These are phyloP conservation scores for Cryphonectria carpinicola DNA, from an alignment of 2,329 filamentous ascomycete genomes.

Conservation along the genomic window DNA sequence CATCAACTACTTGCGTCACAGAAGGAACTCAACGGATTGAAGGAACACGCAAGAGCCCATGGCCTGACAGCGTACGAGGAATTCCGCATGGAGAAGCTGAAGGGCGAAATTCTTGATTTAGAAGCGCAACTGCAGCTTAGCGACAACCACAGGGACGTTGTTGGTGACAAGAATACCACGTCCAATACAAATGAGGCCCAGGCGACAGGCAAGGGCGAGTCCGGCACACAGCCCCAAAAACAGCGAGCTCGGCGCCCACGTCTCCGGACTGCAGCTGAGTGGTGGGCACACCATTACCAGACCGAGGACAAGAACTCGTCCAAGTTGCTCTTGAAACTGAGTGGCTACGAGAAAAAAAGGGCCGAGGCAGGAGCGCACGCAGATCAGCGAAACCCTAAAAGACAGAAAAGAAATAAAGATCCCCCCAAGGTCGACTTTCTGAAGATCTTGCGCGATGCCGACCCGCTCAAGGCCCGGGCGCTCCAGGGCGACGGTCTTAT, in stretches of 20 bases:
- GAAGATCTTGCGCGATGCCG: not conserved
- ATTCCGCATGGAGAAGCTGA: not conserved
- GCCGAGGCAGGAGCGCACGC: not conserved
- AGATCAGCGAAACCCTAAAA: not conserved
- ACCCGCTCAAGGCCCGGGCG: not conserved
- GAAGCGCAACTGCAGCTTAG: not conserved
- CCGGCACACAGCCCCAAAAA: not conserved
- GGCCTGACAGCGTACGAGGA: not conserved
- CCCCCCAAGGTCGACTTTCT: not conserved
- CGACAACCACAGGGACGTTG: not conserved
- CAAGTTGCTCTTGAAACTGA: not conserved
- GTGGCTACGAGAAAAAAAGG: not conserved
- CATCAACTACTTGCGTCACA: not conserved
- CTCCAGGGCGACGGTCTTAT: not conserved
- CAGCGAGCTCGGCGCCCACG: not conserved
- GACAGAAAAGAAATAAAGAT: not conserved
- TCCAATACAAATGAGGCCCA: not conserved
- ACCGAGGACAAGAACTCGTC: not conserved
- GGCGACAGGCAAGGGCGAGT: not conserved
- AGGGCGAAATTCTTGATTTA: not conserved
- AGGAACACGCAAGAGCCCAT: not conserved
- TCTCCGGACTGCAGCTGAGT: not conserved
- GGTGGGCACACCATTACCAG: not conserved
- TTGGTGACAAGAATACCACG: not conserved
- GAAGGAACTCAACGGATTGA: not conserved